Conservation (phyloP, 2,329 filamentous ascomycete genomes). For the Cyanodermella asteris region DNA sequence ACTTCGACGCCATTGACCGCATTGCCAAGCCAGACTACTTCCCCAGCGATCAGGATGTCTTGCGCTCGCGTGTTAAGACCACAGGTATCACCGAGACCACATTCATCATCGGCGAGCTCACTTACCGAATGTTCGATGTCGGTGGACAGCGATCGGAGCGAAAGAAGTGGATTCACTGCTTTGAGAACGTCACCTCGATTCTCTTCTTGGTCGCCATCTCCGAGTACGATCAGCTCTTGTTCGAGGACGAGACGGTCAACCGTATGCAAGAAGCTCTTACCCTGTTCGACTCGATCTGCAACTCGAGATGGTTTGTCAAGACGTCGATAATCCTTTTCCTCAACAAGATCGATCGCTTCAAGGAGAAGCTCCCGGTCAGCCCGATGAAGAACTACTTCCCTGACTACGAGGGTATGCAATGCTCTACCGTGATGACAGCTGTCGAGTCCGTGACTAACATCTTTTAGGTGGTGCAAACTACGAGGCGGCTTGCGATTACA, state of each 20-base stretch:
- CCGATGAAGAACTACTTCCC: constrained; percentile 60
- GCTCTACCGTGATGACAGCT: too few relatives aligned
- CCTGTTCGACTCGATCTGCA: constrained; percentile 51
- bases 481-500: constrained; percentile 89
- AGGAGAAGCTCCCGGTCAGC: constrained; percentile 51
- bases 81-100: constrained; percentile 94
- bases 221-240: constrained; percentile 87
- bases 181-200: constrained; percentile 93
- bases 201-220: constrained; percentile 93
- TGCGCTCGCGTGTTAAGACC: constrained; percentile 90
- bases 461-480: constrained; percentile 73
- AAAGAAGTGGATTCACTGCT: constrained; percentile 99
- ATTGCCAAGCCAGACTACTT: constrained; percentile 84
- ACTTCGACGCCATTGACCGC: constrained; percentile 85
- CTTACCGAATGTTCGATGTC: constrained; percentile 94
- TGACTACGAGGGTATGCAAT: constrained; percentile 48
- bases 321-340: constrained; percentile 52
- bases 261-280: constrained; percentile 53
- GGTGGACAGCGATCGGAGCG: constrained; percentile 87
- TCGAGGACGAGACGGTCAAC: constrained; percentile 85
- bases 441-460: constrained; percentile 3
- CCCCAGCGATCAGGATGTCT: constrained; percentile 84
- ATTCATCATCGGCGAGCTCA: constrained; percentile 84
- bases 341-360: constrained; percentile 57
- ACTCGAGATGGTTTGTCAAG: constrained; percentile 51